Conservation (phyloP, 495 filamentous ascomycete genomes). For the Hamigera avellanea region DNA sequence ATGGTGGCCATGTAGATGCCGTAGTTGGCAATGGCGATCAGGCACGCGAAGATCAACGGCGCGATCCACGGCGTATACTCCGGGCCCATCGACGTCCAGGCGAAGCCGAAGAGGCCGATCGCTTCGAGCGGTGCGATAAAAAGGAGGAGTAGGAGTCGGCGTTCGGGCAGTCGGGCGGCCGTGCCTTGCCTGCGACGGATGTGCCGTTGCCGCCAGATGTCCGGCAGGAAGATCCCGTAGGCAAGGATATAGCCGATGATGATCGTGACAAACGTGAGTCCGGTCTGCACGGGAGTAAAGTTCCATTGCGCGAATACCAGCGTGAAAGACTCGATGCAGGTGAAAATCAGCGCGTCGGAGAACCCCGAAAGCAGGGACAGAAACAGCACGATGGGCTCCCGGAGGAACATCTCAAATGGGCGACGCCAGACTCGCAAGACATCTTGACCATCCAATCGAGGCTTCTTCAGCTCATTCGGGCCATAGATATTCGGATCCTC, state of each 20-base stretch:
- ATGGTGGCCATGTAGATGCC: conserved; percentile 62
- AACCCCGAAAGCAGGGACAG: conserved; percentile 55
- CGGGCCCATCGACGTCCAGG: conserved; percentile 44
- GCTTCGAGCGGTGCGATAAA: conserved; percentile 45
- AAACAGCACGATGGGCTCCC: conserved; percentile 52
- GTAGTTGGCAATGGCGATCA: conserved; percentile 53
- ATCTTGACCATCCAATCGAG: conserved; percentile 33
- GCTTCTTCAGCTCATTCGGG: conserved; percentile 37
- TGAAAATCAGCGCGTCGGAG: conserved; percentile 58
- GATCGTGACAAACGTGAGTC: conserved; percentile 42
- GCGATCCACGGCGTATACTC: conserved; percentile 42
- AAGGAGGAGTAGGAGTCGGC: conserved; percentile 36
- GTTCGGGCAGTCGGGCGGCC: conserved; percentile 36
- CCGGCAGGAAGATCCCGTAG: conserved; percentile 47
- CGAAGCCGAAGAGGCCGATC: conserved; percentile 52
- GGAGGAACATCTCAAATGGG: conserved; percentile 57
- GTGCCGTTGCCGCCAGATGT: conserved; percentile 34
- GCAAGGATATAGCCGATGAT: conserved; percentile 49
- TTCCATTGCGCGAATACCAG: conserved; percentile 46
- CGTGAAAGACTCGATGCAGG: conserved; percentile 48
- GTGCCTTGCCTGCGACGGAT: conserved; percentile 22
- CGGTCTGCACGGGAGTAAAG: conserved; percentile 36
- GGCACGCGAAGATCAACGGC: conserved; percentile 39
- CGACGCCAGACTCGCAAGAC: conserved; percentile 45
- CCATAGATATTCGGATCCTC: conserved; percentile 39